Conservation (phyloP, 257 asterid genomes). For the Solanum corneliomulleri region DNA sequence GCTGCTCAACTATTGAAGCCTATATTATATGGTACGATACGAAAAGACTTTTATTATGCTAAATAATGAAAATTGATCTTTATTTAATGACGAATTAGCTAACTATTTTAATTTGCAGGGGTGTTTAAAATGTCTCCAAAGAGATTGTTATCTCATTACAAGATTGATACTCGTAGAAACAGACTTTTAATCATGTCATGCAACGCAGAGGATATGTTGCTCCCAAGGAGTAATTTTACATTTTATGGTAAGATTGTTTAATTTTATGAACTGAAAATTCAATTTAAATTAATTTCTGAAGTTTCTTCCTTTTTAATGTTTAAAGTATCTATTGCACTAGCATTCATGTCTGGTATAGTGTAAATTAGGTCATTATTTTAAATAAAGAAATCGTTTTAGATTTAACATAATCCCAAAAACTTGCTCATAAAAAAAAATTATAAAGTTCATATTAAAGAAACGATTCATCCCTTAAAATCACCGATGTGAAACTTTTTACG, state of each 20-base stretch:
- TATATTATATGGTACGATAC: conserved; percentile 44
- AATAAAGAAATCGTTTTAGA: neutral
- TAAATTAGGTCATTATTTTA: too few relatives aligned
- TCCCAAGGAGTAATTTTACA: conserved; percentile 86
- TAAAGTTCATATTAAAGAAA: neutral
- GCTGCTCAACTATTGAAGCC: conserved; percentile 83
- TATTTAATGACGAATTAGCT: neutral
- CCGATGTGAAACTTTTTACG: rapidly evolving
- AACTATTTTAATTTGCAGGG: conserved; percentile 22
- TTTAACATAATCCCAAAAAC: neutral
- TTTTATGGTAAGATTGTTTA: conserved; percentile 42
- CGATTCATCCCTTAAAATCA: neutral
- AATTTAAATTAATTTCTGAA: neutral
- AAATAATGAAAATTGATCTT: neutral
- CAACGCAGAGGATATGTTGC: conserved; percentile 96
- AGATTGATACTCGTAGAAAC: conserved; percentile 57
- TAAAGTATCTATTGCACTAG: neutral
- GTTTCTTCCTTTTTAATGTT: neutral
- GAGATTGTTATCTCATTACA: conserved; percentile 85
- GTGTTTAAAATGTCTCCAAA: conserved; percentile 91
- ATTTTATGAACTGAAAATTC: neutral
- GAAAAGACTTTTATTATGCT: neutral
- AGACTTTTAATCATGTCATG: conserved; percentile 76
- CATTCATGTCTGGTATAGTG: neutral
- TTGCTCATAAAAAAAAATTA: neutral